These are phyloP conservation scores for Trichoderma harzianum DNA, from an alignment of 2,329 filamentous ascomycete genomes.

Conservation along the genomic window DNA sequence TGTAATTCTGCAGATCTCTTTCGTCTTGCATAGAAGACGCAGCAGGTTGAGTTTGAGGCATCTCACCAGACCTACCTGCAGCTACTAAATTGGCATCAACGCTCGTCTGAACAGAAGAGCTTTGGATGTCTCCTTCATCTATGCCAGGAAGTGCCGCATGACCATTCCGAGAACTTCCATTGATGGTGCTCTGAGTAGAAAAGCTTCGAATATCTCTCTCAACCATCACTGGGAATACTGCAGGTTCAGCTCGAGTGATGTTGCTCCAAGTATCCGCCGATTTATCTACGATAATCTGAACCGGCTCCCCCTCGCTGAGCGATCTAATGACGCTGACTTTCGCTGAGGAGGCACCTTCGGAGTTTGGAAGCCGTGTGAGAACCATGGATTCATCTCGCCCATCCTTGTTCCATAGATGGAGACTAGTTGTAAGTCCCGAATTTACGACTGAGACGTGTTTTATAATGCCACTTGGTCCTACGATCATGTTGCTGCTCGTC, in stretches of 20 bases:
- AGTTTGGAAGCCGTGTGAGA: background rate
- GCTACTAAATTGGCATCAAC: background rate
- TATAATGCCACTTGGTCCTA: background rate
- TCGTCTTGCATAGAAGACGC: background rate
- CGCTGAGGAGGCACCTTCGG: background rate
- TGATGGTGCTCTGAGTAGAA: background rate
- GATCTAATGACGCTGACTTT: background rate
- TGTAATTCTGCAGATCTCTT: background rate
- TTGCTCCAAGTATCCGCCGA: background rate
- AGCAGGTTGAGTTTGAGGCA: background rate
- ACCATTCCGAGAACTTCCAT: background rate
- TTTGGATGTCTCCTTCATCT: background rate
- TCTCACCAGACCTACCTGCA: background rate
- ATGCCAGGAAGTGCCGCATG: background rate
- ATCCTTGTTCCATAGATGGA: background rate
- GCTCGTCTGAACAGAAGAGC: background rate
- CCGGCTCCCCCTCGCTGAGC: background rate
- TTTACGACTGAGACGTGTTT: background rate
- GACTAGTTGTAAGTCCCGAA: background rate
- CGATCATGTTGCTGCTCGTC: background rate
- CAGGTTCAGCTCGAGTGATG: background rate
- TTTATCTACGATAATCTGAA: background rate
- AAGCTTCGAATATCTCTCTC: background rate
- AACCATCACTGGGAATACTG: background rate
- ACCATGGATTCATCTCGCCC: background rate